A percentile compares a stretch with the other conserved stretches of the same genome.
These are phyloP conservation scores for Xylaria grammica DNA, from an alignment of 495 filamentous ascomycete genomes.

Conservation along the genomic window DNA sequence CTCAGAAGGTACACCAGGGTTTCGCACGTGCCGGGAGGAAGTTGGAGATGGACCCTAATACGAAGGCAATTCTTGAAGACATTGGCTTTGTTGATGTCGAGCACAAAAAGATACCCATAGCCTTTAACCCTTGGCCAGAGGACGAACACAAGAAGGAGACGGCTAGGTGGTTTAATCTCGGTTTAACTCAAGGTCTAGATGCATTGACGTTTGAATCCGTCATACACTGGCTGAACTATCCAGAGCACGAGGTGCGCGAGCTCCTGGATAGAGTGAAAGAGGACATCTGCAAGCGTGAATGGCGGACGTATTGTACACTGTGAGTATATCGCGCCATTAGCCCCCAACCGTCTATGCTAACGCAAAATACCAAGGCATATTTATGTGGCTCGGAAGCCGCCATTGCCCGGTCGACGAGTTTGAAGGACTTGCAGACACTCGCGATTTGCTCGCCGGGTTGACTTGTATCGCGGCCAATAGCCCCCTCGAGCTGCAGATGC, in stretches of 20 bases:
- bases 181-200: constrained; percentile 72
- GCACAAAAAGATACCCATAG: constrained; percentile 72
- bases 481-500: not conserved
- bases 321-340: constrained; percentile 47
- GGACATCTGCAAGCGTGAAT: constrained; percentile 71
- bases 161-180: constrained; percentile 86
- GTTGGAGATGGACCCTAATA: constrained; percentile 68
- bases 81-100: constrained; percentile 86
- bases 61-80: constrained; percentile 64
- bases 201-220: constrained; percentile 77
- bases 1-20: constrained; percentile 69
- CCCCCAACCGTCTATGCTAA: constrained; percentile 26
- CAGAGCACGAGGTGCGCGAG: constrained; percentile 66
- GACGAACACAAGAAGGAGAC: constrained; percentile 72
- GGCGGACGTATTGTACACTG: constrained; percentile 73
- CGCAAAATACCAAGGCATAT: constrained; percentile 56
- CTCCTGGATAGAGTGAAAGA: constrained; percentile 66
- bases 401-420: constrained; percentile 31
- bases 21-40: constrained; percentile 69
- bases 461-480: constrained; percentile 24
- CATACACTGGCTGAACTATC: constrained; percentile 67
- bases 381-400: constrained; percentile 48
- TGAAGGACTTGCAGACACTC: constrained; percentile 31
- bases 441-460: constrained; percentile 25
- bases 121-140: constrained; percentile 78